Conservation (phyloP, 345 rosid species). For the Citrus sp. region DNA sequence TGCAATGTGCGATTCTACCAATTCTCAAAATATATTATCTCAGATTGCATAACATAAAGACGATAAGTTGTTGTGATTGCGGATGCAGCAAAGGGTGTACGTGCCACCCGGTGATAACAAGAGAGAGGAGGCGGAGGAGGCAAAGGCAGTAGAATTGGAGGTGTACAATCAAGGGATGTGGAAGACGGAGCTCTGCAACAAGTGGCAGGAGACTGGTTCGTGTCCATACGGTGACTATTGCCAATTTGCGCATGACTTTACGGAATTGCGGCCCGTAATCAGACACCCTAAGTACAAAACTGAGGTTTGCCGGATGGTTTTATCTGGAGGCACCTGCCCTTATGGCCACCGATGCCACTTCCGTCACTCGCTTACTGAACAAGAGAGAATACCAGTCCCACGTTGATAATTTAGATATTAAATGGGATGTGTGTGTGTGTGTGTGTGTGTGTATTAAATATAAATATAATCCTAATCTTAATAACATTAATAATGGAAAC, state of each 20-base stretch:
- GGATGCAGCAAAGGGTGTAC: constrained; percentile 30
- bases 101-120: constrained; percentile 16
- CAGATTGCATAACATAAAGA: neutral
- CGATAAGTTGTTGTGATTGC: neutral
- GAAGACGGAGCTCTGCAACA: constrained; percentile 95
- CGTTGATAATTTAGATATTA: constrained; percentile 16
- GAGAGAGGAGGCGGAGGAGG: constrained; percentile 42
- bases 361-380: constrained; percentile 83
- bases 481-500: neutral
- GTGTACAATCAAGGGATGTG: constrained; percentile 78
- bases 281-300: constrained; percentile 94
- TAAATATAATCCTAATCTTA: neutral
- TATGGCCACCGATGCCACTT: constrained; percentile 96
- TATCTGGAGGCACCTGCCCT: constrained; percentile 66
- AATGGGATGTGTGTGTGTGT: neutral
- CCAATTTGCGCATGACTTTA: constrained; percentile 87
- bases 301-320: constrained; percentile 75
- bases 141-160: constrained; percentile 51
- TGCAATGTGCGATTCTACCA: no score
- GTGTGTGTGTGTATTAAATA: no score
- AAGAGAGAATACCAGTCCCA: constrained; percentile 43
- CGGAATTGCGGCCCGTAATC: constrained; percentile 82
- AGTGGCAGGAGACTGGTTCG: constrained; percentile 93
- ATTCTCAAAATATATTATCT: neutral
- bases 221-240: constrained; percentile 75